Conservation (phyloP, 1,284 basidiomycete genomes). For the Limonomyces culmigenus region DNA sequence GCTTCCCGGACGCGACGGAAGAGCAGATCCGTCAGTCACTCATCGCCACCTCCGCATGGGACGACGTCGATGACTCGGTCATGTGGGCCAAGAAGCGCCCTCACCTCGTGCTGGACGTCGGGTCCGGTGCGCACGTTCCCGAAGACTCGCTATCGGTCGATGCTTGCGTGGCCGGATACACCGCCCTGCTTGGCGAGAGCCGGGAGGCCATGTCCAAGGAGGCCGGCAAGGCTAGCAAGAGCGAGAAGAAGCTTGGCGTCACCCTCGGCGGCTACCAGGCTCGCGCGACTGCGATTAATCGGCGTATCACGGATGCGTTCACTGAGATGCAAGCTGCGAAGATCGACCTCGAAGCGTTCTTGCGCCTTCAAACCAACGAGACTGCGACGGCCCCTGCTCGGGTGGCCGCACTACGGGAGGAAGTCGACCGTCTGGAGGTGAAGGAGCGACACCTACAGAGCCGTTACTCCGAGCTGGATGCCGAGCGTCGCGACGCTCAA, state of each 20-base stretch:
- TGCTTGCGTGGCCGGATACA: slow-evolving; percentile 50
- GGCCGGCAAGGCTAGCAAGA: slow-evolving; percentile 67
- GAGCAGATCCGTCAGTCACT: slow-evolving; percentile 67
- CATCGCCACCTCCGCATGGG: slow-evolving; percentile 38
- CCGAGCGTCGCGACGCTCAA: slow-evolving; percentile 50
- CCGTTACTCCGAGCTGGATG: slow-evolving; percentile 68
- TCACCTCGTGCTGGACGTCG: slow-evolving; percentile 44
- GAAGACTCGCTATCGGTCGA: slow-evolving; percentile 35
- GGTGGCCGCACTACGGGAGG: slow-evolving; percentile 61
- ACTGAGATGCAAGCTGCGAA: slow-evolving; percentile 50
- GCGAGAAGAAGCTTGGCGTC: slow-evolving; percentile 84
- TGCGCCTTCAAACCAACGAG: slow-evolving; percentile 56
- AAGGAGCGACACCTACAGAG: slow-evolving; percentile 66
- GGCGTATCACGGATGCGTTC: slow-evolving; percentile 52
- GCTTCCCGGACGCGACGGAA: slow-evolving; percentile 71
- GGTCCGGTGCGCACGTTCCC: slow-evolving; percentile 51
- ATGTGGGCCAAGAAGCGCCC: slow-evolving; percentile 58
- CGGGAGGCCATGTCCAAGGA: slow-evolving; percentile 72
- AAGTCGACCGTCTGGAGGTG: slow-evolving; percentile 65
- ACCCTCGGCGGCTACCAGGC: slow-evolving; percentile 83
- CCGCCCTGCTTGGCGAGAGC: slow-evolving; percentile 39
- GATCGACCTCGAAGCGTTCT: slow-evolving; percentile 67
- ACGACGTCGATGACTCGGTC: slow-evolving; percentile 33
- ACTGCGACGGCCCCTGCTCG: slow-evolving; percentile 57
- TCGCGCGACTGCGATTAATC: slow-evolving; percentile 54